These are phyloP conservation scores for Yamadazyma sp. DNA, from an alignment of 805 yeast species.

Conservation along the genomic window DNA sequence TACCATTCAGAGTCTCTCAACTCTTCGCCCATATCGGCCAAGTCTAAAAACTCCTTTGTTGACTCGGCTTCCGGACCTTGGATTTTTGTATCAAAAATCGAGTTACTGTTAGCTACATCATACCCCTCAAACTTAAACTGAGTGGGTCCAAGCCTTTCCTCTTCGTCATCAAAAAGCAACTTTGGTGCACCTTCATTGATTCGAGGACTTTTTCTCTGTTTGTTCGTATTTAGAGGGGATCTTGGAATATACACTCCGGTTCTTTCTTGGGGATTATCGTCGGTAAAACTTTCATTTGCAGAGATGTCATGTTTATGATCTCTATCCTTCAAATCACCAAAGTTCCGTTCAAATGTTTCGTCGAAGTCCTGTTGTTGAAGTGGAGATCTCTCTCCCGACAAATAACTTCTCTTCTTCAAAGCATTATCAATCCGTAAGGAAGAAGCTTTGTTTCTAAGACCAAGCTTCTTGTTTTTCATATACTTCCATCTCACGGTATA, in stretches of 20 bases:
- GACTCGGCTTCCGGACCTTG: conserved; percentile 8
- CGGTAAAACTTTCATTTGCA: conserved; percentile 7
- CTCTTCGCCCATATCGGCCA: conserved; percentile 25
- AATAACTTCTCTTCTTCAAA: conserved; percentile 27
- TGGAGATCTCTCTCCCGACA: conserved; percentile 22
- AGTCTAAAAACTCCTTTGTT: conserved; percentile 14
- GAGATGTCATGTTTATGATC: conserved; percentile 7
- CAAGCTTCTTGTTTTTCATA: conserved; percentile 26
- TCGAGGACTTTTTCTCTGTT: conserved; percentile 14
- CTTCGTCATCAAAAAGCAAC: conserved; percentile 10
- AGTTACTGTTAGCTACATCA: neutral
- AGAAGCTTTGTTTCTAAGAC: conserved; percentile 23
- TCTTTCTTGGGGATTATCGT: conserved; percentile 8
- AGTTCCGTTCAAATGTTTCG: conserved; percentile 14
- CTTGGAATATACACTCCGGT: conserved; percentile 31
- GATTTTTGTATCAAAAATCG: conserved; percentile 6
- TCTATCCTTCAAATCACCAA: conserved; percentile 14
- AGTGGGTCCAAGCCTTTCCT: neutral
- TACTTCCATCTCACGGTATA: conserved; percentile 50
- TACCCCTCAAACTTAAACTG: conserved; percentile 1
- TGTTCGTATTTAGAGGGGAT: conserved; percentile 27
- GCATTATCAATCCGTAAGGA: conserved; percentile 26
- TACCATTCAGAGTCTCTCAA: conserved; percentile 28
- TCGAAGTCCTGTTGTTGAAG: conserved; percentile 10
- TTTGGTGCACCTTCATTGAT: conserved; percentile 15